Conservation (phyloP, 2,329 filamentous ascomycete species). For the Xylaria arbuscula region DNA sequence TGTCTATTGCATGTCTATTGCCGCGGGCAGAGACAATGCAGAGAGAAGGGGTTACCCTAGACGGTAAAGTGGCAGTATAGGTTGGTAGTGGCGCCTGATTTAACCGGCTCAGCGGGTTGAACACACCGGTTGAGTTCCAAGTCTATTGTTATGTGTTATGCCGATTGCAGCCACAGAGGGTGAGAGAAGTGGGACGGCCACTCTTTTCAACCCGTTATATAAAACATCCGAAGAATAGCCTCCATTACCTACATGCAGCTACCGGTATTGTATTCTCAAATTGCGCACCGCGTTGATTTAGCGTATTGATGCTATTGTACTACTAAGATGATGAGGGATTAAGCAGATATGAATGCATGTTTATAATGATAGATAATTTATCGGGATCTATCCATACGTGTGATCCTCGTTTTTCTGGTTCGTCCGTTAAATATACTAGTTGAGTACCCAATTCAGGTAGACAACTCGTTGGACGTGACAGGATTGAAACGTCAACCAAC, state of each 20-base stretch:
- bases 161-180: slow-evolving; percentile 13
- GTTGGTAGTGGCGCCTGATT: not conserved
- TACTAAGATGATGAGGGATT: no score
- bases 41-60: not conserved
- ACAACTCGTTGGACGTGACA: no score
- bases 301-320: no score
- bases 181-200: not conserved
- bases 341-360: no score
- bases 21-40: slow-evolving; percentile 12
- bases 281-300: not conserved
- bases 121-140: not conserved
- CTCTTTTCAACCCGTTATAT: no score
- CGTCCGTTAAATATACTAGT: no score
- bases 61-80: slow-evolving; percentile 9
- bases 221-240: slow-evolving; percentile 35
- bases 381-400: no score
- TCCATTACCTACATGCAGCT: slow-evolving; percentile 10
- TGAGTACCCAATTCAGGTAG: no score
- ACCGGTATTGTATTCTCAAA: no score
- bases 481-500: no score
- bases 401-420: no score
- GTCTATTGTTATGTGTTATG: not conserved
- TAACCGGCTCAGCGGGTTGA: slow-evolving; percentile 12
- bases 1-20: not conserved
- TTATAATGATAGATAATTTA: no score